phyloP scores from a whole-genome alignment of 345 rosid genomes.

The Hibiscus syriacus region DNA sequence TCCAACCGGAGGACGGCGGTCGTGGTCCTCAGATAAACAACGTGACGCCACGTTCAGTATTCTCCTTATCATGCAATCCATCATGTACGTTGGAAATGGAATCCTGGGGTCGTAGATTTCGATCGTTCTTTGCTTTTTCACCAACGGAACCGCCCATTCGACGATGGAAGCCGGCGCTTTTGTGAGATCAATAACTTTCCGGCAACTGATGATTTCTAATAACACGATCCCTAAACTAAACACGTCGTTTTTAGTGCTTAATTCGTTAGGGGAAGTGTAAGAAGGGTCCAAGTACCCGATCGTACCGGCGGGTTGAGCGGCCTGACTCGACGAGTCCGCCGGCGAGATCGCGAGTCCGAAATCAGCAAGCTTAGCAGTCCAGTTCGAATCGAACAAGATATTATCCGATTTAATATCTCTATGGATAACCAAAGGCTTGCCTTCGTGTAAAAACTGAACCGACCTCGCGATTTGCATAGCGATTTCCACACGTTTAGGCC shows the following conservation, averaged over 20 bases:
- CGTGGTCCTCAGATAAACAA: constrained; percentile 41
- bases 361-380: constrained; percentile 57
- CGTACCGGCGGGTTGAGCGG: constrained; percentile 54
- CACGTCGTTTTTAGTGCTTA: constrained; percentile 54
- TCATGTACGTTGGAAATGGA: constrained; percentile 22
- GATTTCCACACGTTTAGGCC: constrained; percentile 54
- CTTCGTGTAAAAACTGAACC: constrained; percentile 44
- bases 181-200: constrained; percentile 52
- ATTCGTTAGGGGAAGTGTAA: constrained; percentile 41
- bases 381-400: constrained; percentile 43
- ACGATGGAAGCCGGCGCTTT: constrained; percentile 41
- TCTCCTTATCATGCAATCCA: constrained; percentile 24
- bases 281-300: constrained; percentile 72
- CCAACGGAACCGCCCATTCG: constrained; percentile 62
- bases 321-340: constrained; percentile 5
- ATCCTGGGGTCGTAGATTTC: constrained; percentile 41
- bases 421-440: constrained; percentile 39
- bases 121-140: constrained; percentile 17
- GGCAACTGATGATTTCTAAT: constrained; percentile 57
- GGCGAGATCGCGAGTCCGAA: constrained; percentile 50
- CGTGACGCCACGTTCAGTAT: constrained; percentile 44
- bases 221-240: constrained; percentile 62
- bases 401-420: constrained; percentile 75
- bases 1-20: constrained; percentile 33
- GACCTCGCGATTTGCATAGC: constrained; percentile 56